A percentile compares a stretch with the other conserved stretches of the same genome.
These are phyloP conservation scores for Chrysophaeum taylorii DNA, from an alignment of 352 stramenopile species.

Conservation along the genomic window DNA sequence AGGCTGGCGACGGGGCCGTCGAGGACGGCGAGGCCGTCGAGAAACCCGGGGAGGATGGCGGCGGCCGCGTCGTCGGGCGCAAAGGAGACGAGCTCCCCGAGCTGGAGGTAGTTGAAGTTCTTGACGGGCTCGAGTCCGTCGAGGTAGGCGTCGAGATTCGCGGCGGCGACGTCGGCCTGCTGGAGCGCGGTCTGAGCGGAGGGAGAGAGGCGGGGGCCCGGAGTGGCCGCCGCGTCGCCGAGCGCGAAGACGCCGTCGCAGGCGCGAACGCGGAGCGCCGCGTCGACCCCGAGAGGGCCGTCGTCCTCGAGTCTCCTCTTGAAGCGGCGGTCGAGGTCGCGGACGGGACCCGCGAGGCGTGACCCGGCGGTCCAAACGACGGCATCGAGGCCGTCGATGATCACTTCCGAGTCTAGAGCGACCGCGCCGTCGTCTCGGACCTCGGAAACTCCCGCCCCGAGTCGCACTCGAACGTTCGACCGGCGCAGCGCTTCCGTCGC, in stretches of 20 bases:
- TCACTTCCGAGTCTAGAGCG: neutral
- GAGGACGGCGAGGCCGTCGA: neutral
- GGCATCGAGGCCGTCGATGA: constrained; percentile 7
- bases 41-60: constrained; percentile 15
- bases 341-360: neutral
- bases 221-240: constrained; percentile 28
- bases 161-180: constrained; percentile 30
- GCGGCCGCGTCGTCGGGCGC: constrained; percentile 32
- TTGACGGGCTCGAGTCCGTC: constrained; percentile 12
- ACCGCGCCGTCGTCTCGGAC: neutral
- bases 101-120: constrained; percentile 28
- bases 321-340: neutral
- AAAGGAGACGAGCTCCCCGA: constrained; percentile 36
- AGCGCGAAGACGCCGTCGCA: constrained; percentile 33
- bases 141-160: constrained; percentile 29
- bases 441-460: constrained; percentile 23
- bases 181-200: constrained; percentile 37
- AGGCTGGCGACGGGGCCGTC: neutral
- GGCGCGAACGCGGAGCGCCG: neutral
- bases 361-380: constrained; percentile 36
- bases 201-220: constrained; percentile 17
- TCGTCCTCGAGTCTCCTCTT: neutral
- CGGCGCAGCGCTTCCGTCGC: constrained; percentile 22
- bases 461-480: constrained; percentile 27
- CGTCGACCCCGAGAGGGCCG: constrained; percentile 1